Evolutionary conservation across 148 eudicot species (phyloP).

Genomic region (Chenopodium quinoa): DNA sequence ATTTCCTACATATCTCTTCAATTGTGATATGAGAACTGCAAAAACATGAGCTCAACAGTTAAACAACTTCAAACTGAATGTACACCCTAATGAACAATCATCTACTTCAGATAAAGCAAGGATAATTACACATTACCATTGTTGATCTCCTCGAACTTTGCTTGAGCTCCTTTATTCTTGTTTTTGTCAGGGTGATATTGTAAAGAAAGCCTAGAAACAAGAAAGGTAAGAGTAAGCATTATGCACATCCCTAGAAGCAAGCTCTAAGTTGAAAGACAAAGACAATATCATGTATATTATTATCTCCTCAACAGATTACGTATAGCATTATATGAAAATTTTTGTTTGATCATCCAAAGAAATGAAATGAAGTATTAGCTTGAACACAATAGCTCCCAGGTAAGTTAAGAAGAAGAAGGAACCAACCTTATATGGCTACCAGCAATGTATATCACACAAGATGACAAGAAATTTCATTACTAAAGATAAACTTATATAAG

Average conservation of each 20-base stretch:
- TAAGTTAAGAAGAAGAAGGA: not conserved
- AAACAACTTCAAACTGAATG: not conserved
- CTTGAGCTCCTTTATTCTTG: constrained; percentile 86
- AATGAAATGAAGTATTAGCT: too few species aligned
- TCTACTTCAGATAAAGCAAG: not conserved
- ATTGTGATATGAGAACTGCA: not conserved
- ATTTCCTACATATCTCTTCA: not conserved
- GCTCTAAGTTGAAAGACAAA: not conserved
- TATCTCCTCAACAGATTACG: not conserved
- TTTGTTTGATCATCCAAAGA: not conserved
- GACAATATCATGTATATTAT: not conserved
- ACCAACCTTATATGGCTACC: not conserved
- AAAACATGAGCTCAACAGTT: not conserved
- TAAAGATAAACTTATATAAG: not conserved
- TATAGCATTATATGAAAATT: not conserved
- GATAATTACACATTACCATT: constrained; percentile 46
- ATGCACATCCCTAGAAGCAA: not conserved
- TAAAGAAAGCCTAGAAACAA: constrained; percentile 70
- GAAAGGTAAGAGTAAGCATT: not conserved
- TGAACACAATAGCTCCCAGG: not conserved
- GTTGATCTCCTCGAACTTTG: constrained; percentile 88
- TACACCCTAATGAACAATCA: not conserved
- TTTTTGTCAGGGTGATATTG: constrained; percentile 97
- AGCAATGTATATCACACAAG: not conserved
- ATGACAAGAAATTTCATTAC: not conserved